Evolutionary conservation across 176 grass and related monocot genomes (phyloP).

Genomic region (Poa annua): DNA sequence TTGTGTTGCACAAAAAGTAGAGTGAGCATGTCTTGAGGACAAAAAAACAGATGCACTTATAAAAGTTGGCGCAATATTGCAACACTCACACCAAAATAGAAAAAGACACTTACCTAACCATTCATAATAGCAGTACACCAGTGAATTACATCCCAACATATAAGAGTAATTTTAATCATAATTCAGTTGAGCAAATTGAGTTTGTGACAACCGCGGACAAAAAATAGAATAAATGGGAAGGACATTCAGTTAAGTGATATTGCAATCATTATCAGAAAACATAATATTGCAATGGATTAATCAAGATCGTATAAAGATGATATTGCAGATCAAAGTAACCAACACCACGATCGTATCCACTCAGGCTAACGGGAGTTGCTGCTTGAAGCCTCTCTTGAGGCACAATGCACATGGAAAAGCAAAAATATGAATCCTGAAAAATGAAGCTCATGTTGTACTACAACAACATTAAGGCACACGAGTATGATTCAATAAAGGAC

Average conservation of each 20-base stretch:
- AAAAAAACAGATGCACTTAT: not conserved
- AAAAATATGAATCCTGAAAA: not conserved
- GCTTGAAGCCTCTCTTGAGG: no score
- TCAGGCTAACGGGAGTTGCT: not conserved
- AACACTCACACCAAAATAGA: not conserved
- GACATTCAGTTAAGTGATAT: no score
- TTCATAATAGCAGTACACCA: not conserved
- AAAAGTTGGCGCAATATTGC: not conserved
- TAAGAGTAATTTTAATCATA: no score
- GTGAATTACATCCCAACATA: not conserved
- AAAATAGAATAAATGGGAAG: not conserved
- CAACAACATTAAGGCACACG: no score
- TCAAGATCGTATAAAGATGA: no score
- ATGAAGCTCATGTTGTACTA: not conserved
- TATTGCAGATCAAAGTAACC: no score
- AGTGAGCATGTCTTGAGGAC: not conserved
- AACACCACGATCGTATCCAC: not conserved
- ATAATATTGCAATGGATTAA: no score
- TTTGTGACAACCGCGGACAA: no score
- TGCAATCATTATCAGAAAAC: not conserved
- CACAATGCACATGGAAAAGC: not conserved
- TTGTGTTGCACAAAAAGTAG: not conserved
- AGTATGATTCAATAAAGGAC: no score
- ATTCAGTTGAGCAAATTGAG: no score
- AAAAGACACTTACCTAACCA: not conserved